phyloP scores from a whole-genome alignment of 306 rosid genomes.

The Rubus parviflorus region DNA sequence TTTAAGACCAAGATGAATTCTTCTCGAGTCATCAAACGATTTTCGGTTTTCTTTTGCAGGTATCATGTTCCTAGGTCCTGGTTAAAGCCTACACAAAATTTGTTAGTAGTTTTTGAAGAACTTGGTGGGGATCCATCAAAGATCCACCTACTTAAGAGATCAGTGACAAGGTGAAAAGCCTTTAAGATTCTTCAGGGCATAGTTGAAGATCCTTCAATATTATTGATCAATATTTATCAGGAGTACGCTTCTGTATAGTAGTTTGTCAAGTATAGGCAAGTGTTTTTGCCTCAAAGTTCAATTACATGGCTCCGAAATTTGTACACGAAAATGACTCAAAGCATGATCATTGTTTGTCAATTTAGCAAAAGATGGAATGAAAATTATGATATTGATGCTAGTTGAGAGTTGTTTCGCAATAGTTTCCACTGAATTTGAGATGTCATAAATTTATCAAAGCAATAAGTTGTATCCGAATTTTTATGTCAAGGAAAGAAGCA shows the following conservation, averaged over 20 bases:
- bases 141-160: slow-evolving; percentile 63
- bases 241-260: background rate
- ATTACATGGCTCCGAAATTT: background rate
- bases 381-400: background rate
- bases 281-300: slow-evolving; percentile 2
- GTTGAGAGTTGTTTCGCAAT: background rate
- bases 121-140: slow-evolving; percentile 86
- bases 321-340: background rate
- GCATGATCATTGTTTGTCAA: background rate
- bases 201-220: background rate
- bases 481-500: background rate
- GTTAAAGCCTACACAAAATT: slow-evolving; percentile 79
- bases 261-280: background rate
- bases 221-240: background rate
- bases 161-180: slow-evolving; percentile 26
- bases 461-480: background rate
- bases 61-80: slow-evolving; percentile 95
- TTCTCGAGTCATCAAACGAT: background rate
- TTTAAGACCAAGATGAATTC: background rate
- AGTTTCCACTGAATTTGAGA: background rate
- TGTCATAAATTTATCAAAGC: background rate
- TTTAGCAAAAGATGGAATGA: background rate
- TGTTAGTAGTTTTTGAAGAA: slow-evolving; percentile 82
- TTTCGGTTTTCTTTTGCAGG: slow-evolving; percentile 48
- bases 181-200: background rate